phyloP scores from a whole-genome alignment of 345 rosid genomes.

The sweet orange (Citrus sinensis) region DNA sequence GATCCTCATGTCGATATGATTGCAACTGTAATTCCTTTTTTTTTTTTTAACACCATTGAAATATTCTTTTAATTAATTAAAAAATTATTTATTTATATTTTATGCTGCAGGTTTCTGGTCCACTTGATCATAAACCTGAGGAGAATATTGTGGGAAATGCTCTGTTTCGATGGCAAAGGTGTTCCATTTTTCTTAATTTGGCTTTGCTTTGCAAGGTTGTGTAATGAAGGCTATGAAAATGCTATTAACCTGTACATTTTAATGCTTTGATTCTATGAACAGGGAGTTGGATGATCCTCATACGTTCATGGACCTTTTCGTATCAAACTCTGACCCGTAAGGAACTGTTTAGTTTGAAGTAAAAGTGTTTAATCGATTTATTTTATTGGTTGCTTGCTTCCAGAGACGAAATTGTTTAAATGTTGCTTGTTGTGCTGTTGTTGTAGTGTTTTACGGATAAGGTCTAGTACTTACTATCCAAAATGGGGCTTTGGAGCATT shows the following conservation, averaged over 20 bases:
- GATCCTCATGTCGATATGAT: constrained; percentile 89
- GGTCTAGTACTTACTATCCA: constrained; percentile 73
- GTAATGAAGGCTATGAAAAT: background rate
- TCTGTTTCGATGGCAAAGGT: constrained; percentile 85
- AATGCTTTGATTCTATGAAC: constrained; percentile 16
- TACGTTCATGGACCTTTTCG: constrained; percentile 86
- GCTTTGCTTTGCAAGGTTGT: background rate
- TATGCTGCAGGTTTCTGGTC: constrained; percentile 59
- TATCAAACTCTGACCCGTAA: constrained; percentile 79
- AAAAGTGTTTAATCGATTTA: background rate
- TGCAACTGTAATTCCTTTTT: constrained; percentile 49
- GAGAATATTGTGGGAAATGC: constrained; percentile 69
- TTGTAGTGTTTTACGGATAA: constrained; percentile 55
- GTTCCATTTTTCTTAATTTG: background rate
- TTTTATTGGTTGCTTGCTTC: background rate
- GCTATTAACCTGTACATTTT: background rate
- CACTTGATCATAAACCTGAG: constrained; percentile 51
- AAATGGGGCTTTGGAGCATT: constrained; percentile 80
- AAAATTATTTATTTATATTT: background rate
- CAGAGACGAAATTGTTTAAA: constrained; percentile 2
- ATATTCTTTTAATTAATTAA: background rate
- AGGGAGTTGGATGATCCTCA: constrained; percentile 87
- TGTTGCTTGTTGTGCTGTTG: constrained; percentile 22
- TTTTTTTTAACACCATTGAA: background rate
- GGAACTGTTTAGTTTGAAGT: constrained; percentile 7